These are phyloP conservation scores for Lentinus tigrinus DNA, from an alignment of 768 basidiomycete genomes.

Conservation along the genomic window DNA sequence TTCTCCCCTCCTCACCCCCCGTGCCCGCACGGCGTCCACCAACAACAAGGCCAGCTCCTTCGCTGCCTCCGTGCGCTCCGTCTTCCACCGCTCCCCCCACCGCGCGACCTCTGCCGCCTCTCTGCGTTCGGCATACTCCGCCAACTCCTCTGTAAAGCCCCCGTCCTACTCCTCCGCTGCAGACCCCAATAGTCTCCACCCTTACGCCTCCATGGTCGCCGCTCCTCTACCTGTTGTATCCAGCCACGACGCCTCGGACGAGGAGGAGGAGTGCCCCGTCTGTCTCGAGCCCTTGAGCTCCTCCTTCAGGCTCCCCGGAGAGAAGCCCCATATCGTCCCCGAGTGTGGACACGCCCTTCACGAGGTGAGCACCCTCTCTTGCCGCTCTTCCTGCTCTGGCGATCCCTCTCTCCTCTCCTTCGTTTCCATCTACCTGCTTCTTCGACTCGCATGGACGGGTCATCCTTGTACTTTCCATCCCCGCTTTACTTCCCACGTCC, in stretches of 20 bases:
- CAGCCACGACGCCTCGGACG: slow-evolving; percentile 51
- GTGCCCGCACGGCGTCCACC: slow-evolving; percentile 1
- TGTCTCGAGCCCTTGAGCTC: slow-evolving; percentile 95
- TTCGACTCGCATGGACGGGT: background rate
- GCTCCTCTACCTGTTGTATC: slow-evolving; percentile 76
- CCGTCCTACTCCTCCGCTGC: slow-evolving; percentile 33
- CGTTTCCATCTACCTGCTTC: background rate
- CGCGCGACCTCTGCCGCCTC: slow-evolving; percentile 50
- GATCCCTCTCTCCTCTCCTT: background rate
- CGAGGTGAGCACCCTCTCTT: slow-evolving; percentile 50
- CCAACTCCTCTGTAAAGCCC: slow-evolving; percentile 28
- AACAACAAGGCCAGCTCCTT: slow-evolving; percentile 17
- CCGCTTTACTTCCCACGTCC: slow-evolving; percentile 12
- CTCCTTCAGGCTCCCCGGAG: slow-evolving; percentile 89
- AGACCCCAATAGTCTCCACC: slow-evolving; percentile 44
- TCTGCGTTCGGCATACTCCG: slow-evolving; percentile 43
- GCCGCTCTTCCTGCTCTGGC: background rate
- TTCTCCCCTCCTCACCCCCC: slow-evolving; percentile 14
- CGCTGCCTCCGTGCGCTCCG: slow-evolving; percentile 44
- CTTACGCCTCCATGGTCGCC: slow-evolving; percentile 59
- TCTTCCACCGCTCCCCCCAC: slow-evolving; percentile 48
- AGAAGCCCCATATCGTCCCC: slow-evolving; percentile 96
- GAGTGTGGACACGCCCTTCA: slow-evolving; percentile 99
- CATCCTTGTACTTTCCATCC: slow-evolving; percentile 1
- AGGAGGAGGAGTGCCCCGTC: slow-evolving; percentile 93